Evolutionary conservation across 1,284 basidiomycete genomes (phyloP).

Genomic region (Cryptococcus floricola): DNA sequence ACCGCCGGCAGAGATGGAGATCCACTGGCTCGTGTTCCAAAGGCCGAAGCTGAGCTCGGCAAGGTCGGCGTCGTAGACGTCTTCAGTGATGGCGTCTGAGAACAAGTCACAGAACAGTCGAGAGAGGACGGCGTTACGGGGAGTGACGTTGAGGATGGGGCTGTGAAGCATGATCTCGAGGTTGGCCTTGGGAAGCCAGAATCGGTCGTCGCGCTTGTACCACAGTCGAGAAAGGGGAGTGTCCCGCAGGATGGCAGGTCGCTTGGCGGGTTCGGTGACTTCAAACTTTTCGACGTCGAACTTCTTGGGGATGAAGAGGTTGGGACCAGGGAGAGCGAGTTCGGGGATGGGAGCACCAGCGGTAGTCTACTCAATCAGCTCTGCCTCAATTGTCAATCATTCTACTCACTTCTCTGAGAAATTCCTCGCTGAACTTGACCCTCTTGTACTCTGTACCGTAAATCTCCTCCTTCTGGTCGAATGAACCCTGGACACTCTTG

Average conservation of each 20-base stretch:
- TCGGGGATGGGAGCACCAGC: constrained; percentile 61
- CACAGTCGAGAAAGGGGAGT: constrained; percentile 71
- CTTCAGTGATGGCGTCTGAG: constrained; percentile 83
- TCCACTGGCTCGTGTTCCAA: constrained; percentile 62
- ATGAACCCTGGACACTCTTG: constrained; percentile 58
- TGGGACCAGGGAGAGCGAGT: constrained; percentile 75
- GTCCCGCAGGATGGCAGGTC: constrained; percentile 71
- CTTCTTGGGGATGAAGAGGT: constrained; percentile 85
- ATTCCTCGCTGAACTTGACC: constrained; percentile 62
- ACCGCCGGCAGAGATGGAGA: constrained; percentile 70
- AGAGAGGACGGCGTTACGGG: constrained; percentile 43
- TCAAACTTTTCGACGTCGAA: constrained; percentile 73
- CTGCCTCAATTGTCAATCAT: not conserved
- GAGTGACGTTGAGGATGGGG: constrained; percentile 46
- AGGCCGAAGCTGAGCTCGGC: constrained; percentile 82
- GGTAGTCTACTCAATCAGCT: constrained; percentile 54
- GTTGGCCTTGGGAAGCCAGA: constrained; percentile 84
- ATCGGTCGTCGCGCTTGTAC: constrained; percentile 94
- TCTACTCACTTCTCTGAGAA: constrained; percentile 58
- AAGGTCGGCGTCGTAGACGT: constrained; percentile 86
- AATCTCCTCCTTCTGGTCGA: constrained; percentile 70
- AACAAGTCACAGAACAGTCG: constrained; percentile 78
- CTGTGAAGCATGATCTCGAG: constrained; percentile 32
- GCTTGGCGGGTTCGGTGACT: constrained; percentile 63
- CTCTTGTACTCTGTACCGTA: constrained; percentile 81